These are phyloP conservation scores for Pythium catenulatum DNA, from an alignment of 352 stramenopile genomes.

Conservation along the genomic window DNA sequence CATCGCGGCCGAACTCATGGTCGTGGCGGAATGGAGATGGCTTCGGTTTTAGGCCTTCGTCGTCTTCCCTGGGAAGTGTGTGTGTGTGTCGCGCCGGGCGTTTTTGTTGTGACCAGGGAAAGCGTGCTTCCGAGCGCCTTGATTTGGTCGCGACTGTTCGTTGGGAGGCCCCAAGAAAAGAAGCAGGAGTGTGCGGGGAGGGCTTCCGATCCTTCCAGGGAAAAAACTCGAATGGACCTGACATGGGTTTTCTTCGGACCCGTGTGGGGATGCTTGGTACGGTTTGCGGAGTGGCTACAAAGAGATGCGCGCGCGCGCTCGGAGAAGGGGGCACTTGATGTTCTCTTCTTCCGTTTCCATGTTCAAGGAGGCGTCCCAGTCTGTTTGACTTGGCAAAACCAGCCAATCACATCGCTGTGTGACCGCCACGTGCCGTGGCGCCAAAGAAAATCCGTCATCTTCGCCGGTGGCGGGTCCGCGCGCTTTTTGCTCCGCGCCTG, in stretches of 20 bases:
- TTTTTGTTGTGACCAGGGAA: no score
- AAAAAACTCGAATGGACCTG: constrained; percentile 31
- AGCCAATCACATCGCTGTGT: not conserved
- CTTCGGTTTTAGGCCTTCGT: not conserved
- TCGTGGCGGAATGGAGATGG: not conserved
- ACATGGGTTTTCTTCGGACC: not conserved
- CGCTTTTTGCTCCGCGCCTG: not conserved
- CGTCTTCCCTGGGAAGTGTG: not conserved
- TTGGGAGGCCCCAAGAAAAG: not conserved
- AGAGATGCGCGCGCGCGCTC: constrained; percentile 36
- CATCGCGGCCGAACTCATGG: constrained; percentile 55
- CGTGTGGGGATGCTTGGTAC: no score
- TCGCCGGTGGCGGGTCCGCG: not conserved
- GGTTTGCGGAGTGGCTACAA: constrained; percentile 4
- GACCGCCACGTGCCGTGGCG: not conserved
- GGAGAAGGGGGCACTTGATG: not conserved
- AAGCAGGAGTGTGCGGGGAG: not conserved
- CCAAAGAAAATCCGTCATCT: not conserved
- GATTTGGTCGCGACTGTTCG: constrained; percentile 30
- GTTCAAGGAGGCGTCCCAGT: not conserved
- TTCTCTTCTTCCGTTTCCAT: no score
- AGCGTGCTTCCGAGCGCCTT: not conserved
- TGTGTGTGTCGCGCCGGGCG: no score
- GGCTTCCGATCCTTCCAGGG: constrained; percentile 9
- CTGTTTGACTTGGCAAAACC: not conserved